Conservation (phyloP, 2,329 filamentous ascomycete species). For the Xylaria sp. region DNA sequence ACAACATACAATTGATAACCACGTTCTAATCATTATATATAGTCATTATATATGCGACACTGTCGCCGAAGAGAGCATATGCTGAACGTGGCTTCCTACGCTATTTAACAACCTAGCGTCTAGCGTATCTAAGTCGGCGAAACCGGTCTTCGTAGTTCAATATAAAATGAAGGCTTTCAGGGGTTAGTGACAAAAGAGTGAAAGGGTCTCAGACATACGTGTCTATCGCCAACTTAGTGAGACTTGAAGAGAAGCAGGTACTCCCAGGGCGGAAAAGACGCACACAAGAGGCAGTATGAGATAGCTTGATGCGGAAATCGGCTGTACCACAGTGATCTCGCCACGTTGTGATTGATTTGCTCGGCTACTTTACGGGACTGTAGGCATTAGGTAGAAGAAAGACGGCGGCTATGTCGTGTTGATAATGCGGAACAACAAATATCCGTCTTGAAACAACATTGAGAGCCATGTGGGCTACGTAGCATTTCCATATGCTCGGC, state of each 20-base stretch:
- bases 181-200: background rate
- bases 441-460: slow-evolving; percentile 1
- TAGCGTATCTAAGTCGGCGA: background rate
- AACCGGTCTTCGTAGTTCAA: background rate
- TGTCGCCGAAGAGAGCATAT: slow-evolving; percentile 5
- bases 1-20: background rate
- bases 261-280: background rate
- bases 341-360: background rate
- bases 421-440: slow-evolving; percentile 5
- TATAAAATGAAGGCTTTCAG: background rate
- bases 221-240: background rate
- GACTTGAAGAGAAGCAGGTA: background rate
- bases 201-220: slow-evolving; percentile 21
- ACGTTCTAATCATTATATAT: background rate
- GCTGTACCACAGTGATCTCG: slow-evolving; percentile 6
- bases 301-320: background rate
- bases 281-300: too few relatives aligned
- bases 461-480: slow-evolving; percentile 16
- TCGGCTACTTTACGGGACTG: background rate
- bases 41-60: slow-evolving; percentile 6
- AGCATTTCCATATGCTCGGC: slow-evolving; percentile 11
- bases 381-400: background rate
- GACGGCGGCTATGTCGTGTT: background rate
- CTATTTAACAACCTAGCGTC: background rate
- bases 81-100: slow-evolving; percentile 1